These are phyloP conservation scores for Aspergillus sp. DNA, from an alignment of 2,329 filamentous ascomycete genomes.

Conservation along the genomic window DNA sequence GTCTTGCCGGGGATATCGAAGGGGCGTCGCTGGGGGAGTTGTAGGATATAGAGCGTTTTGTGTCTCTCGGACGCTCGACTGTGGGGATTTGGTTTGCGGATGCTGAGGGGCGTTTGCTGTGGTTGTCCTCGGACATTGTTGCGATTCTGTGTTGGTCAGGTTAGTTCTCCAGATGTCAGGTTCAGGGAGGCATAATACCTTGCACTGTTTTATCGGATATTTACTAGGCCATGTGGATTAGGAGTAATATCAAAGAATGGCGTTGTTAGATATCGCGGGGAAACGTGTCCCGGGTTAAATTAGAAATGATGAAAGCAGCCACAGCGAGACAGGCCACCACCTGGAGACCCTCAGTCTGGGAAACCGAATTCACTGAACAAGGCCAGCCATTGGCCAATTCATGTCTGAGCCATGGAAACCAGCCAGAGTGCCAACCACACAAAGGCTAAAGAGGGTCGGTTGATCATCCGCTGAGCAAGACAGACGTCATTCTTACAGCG, in stretches of 20 bases:
- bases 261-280: too few species aligned
- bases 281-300: too few species aligned
- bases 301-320: too few species aligned
- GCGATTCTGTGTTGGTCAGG: not conserved
- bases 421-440: not conserved
- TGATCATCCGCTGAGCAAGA: not conserved
- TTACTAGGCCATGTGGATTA: too few species aligned
- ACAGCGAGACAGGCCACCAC: too few species aligned
- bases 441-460: not conserved
- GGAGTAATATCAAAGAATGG: too few species aligned
- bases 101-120: not conserved
- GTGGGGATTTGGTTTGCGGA: not conserved
- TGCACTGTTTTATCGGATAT: too few species aligned
- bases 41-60: not conserved
- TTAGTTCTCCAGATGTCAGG: not conserved
- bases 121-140: not conserved
- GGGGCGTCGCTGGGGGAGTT: not conserved
- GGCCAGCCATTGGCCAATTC: not conserved
- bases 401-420: not conserved
- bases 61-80: not conserved
- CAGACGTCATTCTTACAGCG: not conserved
- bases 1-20: not conserved
- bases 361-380: too few species aligned
- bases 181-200: too few species aligned
- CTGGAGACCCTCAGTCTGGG: too few species aligned